A percentile compares a stretch with the other conserved stretches of the same genome.
phyloP scores from a whole-genome alignment of 352 stramenopile genomes.

The Globisporangium yorkense region DNA sequence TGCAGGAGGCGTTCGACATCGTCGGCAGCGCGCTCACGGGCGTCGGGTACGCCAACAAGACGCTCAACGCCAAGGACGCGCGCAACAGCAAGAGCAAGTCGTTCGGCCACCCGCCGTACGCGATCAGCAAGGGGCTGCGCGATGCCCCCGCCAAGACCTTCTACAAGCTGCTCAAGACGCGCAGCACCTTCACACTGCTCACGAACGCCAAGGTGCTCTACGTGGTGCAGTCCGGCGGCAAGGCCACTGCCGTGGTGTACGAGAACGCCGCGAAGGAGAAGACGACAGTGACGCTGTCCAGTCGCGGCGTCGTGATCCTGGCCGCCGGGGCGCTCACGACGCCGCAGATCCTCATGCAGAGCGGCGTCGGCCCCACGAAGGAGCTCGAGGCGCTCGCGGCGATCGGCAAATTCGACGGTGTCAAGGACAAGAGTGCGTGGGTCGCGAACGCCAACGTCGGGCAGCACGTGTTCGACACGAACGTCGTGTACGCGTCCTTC shows the following conservation, averaged over 20 bases:
- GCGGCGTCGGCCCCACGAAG: constrained; percentile 54
- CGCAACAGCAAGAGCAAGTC: constrained; percentile 46
- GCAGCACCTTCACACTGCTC: constrained; percentile 41
- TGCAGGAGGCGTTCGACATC: constrained; percentile 48
- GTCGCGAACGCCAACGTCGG: constrained; percentile 9
- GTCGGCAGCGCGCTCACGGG: constrained; percentile 23
- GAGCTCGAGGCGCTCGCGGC: constrained; percentile 37
- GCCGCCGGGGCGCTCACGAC: constrained; percentile 64
- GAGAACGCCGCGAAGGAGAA: constrained; percentile 9
- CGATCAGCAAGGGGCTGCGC: constrained; percentile 40
- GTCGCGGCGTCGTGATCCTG: constrained; percentile 60
- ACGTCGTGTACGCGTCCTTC: constrained; percentile 11
- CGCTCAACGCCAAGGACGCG: constrained; percentile 35
- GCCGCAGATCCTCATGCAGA: constrained; percentile 78
- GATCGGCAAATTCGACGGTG: constrained; percentile 6
- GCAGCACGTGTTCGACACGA: constrained; percentile 9
- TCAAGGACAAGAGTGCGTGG: constrained; percentile 4
- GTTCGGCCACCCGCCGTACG: constrained; percentile 37
- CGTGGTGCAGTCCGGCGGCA: constrained; percentile 37
- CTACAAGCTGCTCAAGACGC: constrained; percentile 31
- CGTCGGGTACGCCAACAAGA: constrained; percentile 24
- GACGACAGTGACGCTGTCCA: constrained; percentile 19
- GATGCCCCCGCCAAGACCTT: constrained; percentile 49
- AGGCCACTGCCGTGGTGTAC: constrained; percentile 47
- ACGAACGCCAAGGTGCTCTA: constrained; percentile 39